A percentile compares a stretch with the other conserved stretches of the same genome.
Conservation (phyloP, 208 protist genomes). For the Trypanosoma grayi region DNA sequence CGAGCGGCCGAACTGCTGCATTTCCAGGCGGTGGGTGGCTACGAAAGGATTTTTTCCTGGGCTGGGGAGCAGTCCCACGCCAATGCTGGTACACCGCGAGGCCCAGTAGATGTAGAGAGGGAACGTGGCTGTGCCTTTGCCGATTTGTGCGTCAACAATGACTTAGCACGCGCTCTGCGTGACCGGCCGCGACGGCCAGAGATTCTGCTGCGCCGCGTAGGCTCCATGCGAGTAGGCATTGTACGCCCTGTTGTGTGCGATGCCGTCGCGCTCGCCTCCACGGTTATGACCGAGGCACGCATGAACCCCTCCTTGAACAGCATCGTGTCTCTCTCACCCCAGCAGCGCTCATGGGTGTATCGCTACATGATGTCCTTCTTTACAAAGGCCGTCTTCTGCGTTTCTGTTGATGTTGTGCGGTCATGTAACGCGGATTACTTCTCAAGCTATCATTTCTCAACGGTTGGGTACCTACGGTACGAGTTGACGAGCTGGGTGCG, state of each 20-base stretch:
- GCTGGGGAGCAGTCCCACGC: not conserved
- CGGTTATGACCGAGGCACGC: conserved; percentile 13
- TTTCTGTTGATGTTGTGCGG: conserved; percentile 44
- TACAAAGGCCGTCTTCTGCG: conserved; percentile 35
- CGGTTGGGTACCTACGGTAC: conserved; percentile 57
- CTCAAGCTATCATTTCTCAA: conserved; percentile 48
- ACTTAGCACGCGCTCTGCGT: conserved; percentile 36
- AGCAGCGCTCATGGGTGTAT: conserved; percentile 18
- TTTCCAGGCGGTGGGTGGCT: conserved; percentile 11
- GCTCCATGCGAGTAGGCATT: conserved; percentile 29
- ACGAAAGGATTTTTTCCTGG: conserved; percentile 3
- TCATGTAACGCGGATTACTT: conserved; percentile 39
- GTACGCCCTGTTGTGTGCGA: conserved; percentile 52
- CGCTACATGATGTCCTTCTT: conserved; percentile 37
- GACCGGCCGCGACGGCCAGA: conserved; percentile 45
- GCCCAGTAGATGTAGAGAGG: conserved; percentile 14
- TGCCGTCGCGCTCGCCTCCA: conserved; percentile 34
- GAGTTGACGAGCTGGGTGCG: conserved; percentile 47
- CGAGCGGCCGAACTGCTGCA: conserved; percentile 5
- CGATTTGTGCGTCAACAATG: conserved; percentile 41
- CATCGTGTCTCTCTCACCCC: conserved; percentile 19
- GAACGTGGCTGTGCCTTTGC: conserved; percentile 31
- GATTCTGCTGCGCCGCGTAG: conserved; percentile 20
- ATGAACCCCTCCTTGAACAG: conserved; percentile 20
- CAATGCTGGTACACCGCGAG: not conserved